Conservation (phyloP, 768 basidiomycete genomes). For the Trametes coccinea region DNA sequence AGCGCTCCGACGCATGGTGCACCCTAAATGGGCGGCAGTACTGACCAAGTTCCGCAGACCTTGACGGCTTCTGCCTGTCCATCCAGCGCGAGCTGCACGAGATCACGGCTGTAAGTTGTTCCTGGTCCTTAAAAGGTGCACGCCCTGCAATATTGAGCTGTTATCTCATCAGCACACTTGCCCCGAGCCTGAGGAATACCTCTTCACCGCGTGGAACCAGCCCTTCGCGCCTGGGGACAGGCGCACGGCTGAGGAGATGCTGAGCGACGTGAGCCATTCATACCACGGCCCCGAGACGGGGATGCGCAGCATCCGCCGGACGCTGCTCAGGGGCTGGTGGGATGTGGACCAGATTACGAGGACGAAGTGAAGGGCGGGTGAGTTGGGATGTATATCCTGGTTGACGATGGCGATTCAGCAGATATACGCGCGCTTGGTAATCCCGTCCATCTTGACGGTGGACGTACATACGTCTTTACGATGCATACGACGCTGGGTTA, state of each 20-base stretch:
- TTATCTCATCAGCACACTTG: slow-evolving; percentile 47
- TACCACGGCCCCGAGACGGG: slow-evolving; percentile 38
- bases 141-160: background rate
- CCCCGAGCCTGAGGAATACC: slow-evolving; percentile 50
- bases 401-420: too few relatives aligned
- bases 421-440: background rate
- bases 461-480: background rate
- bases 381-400: background rate
- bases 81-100: slow-evolving; percentile 71
- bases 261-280: slow-evolving; percentile 35
- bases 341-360: slow-evolving; percentile 34
- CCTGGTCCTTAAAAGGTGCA: background rate
- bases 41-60: slow-evolving; percentile 37
- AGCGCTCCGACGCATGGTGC: slow-evolving; percentile 17
- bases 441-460: slow-evolving; percentile 3
- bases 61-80: slow-evolving; percentile 67
- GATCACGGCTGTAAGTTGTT: slow-evolving; percentile 60
- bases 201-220: slow-evolving; percentile 62
- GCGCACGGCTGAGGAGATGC: slow-evolving; percentile 56
- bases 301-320: slow-evolving; percentile 33
- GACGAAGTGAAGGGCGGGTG: background rate
- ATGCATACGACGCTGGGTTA: too few relatives aligned
- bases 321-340: slow-evolving; percentile 36
- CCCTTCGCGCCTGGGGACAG: slow-evolving; percentile 69
- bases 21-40: background rate